Conservation (phyloP, 768 basidiomycete species). For the Russula emetica region DNA sequence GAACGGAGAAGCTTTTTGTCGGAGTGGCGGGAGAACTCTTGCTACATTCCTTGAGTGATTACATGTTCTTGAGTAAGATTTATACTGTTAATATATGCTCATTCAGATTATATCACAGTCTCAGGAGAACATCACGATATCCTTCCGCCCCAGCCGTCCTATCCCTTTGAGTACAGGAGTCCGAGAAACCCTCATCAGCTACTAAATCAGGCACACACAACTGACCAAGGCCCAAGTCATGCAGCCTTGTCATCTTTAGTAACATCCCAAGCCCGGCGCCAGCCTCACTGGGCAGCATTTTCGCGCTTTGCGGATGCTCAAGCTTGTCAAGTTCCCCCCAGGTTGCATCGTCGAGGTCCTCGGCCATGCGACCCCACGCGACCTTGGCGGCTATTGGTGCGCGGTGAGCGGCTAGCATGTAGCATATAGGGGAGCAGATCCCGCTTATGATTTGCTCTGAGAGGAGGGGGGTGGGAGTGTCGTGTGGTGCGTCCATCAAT, state of each 20-base stretch:
- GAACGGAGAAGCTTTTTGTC: no score
- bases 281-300: slow-evolving; percentile 31
- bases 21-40: background rate
- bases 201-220: slow-evolving; percentile 39
- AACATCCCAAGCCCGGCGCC: slow-evolving; percentile 54
- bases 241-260: slow-evolving; percentile 69
- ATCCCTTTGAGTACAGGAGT: background rate
- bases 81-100: background rate
- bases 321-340: slow-evolving; percentile 56
- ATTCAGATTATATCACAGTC: background rate
- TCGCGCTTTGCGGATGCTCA: slow-evolving; percentile 30
- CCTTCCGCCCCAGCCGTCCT: background rate
- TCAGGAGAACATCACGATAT: background rate
- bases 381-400: slow-evolving; percentile 59
- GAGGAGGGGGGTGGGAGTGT: slow-evolving; percentile 44
- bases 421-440: slow-evolving; percentile 74
- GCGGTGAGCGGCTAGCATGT: slow-evolving; percentile 64
- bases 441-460: slow-evolving; percentile 73
- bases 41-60: background rate
- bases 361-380: slow-evolving; percentile 63
- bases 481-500: slow-evolving; percentile 60
- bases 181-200: slow-evolving; percentile 19
- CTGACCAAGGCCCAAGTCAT: slow-evolving; percentile 70
- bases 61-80: slow-evolving; percentile 1
- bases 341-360: slow-evolving; percentile 62